Base-by-base conservation (phyloP, 306 rosid genomes). In the Citrullus amarus region DNA sequence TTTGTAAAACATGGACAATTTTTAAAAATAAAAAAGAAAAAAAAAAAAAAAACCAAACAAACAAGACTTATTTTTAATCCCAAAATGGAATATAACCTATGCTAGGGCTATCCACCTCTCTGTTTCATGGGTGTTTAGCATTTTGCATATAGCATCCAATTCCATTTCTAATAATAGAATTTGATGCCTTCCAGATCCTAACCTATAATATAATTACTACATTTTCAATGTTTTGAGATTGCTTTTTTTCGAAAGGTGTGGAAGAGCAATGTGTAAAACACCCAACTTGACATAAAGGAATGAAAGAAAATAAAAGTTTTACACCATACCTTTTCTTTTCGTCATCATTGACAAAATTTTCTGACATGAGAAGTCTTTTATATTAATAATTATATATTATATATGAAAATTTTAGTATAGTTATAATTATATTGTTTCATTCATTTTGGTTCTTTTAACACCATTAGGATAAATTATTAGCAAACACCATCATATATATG, bases 171-270 rank as follows among this genome's bases (percentile, higher is more conserved):
- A 44, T 15, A 38, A 69, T 68, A 44, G 75, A 69, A 69, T 69
- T 66, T 69, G 75, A 69, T 69, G 75, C 75, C 75, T 69, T 69
- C 56, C 30, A 69, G 44, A 12, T 69, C 75, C 18, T 69, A 20
- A 17, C 56, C 25, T 32, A 2, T 2, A 2, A 2, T 32, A 69
- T 44, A 43, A 10, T n/a, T 39, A 69, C 38, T 44, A 22, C 44
- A 44, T 63, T 69, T 69, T 69, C n/a, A 69, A 68, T 44, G 56
- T 69, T 69, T 44, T 41, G 44, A 41, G 2, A 11, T 68, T 16
- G 34, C 55, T 68, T 68, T 68, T 68, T 68, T 25, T 25, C 28
- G 54, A 32, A 68, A 18, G 36, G 55, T 68, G 28, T 32, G 75
- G 55, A 68, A 41, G 17, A 43, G 9, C 36, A 68, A 68, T 68